Evolutionary conservation across 2,329 filamentous ascomycete genomes (phyloP).

Genomic region (Lachnum nothofagi): DNA sequence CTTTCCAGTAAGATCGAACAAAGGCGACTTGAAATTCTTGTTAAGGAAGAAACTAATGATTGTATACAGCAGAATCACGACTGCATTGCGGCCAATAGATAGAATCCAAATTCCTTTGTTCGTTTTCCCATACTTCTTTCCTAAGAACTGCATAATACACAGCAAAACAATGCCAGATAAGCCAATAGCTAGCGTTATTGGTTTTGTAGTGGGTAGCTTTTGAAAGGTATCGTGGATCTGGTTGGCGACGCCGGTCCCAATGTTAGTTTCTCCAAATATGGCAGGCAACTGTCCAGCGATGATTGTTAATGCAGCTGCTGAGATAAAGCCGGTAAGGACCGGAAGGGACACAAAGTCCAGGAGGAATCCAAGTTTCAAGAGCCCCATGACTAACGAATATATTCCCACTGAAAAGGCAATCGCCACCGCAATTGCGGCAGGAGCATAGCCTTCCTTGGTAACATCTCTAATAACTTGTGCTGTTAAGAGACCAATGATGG

Average conservation of each 20-base stretch:
- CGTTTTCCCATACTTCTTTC: conserved; percentile 52
- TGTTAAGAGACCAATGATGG: conserved; percentile 59
- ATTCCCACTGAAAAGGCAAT: conserved; percentile 61
- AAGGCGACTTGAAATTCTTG: conserved; percentile 31
- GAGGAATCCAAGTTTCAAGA: conserved; percentile 59
- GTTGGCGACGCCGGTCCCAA: conserved; percentile 47
- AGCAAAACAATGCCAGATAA: conserved; percentile 54
- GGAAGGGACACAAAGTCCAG: conserved; percentile 63
- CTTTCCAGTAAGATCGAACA: conserved; percentile 55
- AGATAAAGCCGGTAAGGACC: conserved; percentile 61
- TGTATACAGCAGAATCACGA: conserved; percentile 57
- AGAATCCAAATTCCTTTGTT: conserved; percentile 55
- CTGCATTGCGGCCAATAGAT: conserved; percentile 55
- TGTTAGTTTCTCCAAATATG: conserved; percentile 33
- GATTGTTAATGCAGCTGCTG: conserved; percentile 61
- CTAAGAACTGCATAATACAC: conserved; percentile 45
- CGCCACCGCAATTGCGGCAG: conserved; percentile 54
- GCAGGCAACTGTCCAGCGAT: conserved; percentile 55
- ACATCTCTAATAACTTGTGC: conserved; percentile 56
- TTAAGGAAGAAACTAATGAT: conserved; percentile 60
- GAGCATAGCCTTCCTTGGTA: conserved; percentile 43
- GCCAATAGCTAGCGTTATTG: conserved; percentile 48
- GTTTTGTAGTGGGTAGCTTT: conserved; percentile 50
- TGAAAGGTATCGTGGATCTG: conserved; percentile 57
- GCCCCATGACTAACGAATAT: conserved; percentile 54